These are phyloP conservation scores for Cryphonectria parasitica DNA, from an alignment of 2,329 filamentous ascomycete species.

Conservation along the genomic window DNA sequence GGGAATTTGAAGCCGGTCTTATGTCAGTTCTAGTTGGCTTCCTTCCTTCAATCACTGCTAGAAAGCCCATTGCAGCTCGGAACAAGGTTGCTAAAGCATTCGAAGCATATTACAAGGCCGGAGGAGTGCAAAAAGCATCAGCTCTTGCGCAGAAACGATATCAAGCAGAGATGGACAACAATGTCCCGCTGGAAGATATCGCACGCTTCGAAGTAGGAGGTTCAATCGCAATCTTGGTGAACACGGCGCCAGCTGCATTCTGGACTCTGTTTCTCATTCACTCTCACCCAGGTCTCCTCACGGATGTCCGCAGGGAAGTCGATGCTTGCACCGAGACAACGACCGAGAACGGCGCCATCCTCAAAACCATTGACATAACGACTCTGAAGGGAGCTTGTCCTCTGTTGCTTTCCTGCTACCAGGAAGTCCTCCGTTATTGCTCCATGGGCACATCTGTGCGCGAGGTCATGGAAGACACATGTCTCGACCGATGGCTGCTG, in stretches of 20 bases:
- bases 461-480: slow-evolving; percentile 37
- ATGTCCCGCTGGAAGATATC: slow-evolving; percentile 41
- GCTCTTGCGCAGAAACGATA: slow-evolving; percentile 43
- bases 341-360: slow-evolving; percentile 15
- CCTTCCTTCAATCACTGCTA: slow-evolving; percentile 37
- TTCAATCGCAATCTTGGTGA: slow-evolving; percentile 45
- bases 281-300: slow-evolving; percentile 13
- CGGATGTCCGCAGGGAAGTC: slow-evolving; percentile 9
- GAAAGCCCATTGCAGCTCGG: slow-evolving; percentile 39
- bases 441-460: slow-evolving; percentile 42
- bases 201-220: slow-evolving; percentile 47
- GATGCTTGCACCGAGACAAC: slow-evolving; percentile 17
- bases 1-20: slow-evolving; percentile 33
- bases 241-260: slow-evolving; percentile 44
- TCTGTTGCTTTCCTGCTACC: slow-evolving; percentile 44
- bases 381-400: slow-evolving; percentile 42
- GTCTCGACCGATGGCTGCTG: slow-evolving; percentile 34
- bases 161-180: slow-evolving; percentile 36
- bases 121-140: slow-evolving; percentile 44
- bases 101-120: slow-evolving; percentile 43
- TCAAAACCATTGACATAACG: slow-evolving; percentile 36
- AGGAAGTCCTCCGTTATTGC: slow-evolving; percentile 46
- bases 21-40: slow-evolving; percentile 35
- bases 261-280: slow-evolving; percentile 46
- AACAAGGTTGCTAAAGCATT: slow-evolving; percentile 42